Evolutionary conservation across 1,284 basidiomycete genomes (phyloP), one percentile per base, ranked within the genome.

Genomic region (Moniliophthora roreri): DNA sequence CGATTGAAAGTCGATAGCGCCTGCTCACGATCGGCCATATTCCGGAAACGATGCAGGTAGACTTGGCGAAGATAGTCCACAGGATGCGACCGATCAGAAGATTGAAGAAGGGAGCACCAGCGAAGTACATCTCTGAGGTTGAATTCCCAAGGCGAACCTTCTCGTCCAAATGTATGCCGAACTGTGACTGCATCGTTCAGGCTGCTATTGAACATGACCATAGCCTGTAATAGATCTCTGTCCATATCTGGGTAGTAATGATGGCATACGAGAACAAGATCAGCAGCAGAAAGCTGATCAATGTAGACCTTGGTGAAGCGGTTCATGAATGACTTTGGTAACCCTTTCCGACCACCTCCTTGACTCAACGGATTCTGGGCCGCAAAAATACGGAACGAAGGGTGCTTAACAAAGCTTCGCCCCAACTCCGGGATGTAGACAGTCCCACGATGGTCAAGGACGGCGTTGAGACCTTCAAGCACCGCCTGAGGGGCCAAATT

Each of bases 141-240:
- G 77, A 99, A 98, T 67, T 99, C 97, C 97, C 97, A 99, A 1
- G 97, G 97, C 49, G 85, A 81, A 8, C 97, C 97, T 57, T 91
- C 85, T 42, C 86, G 80, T 4, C 85, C 95, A 64, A 98, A 94
- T 1, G 77, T 63, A 26, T 84, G 81, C 52, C 82, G 81, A 26
- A 84, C 67, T 61, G 85, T 84, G 3, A 90, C 84, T 60, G 88
- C 86, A 18, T 87, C 77, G 55, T 89, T 86, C 49, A 99, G 76
- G 8, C 74, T 72, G 55, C 79, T 73, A 66, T 95, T 98, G 77
- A 91, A 98, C 0, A 75, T 62, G 55, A 99, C 93, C 93, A 99
- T 98, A 39, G 74, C 73, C 45, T 78, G 75, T 20, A 98, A 73
- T 6, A 80, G 64, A 1, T 75, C 70, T 24, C 74, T 63, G 16